phyloP scores from a whole-genome alignment of 2,329 filamentous ascomycete species.

The Botrytis cinerea region DNA sequence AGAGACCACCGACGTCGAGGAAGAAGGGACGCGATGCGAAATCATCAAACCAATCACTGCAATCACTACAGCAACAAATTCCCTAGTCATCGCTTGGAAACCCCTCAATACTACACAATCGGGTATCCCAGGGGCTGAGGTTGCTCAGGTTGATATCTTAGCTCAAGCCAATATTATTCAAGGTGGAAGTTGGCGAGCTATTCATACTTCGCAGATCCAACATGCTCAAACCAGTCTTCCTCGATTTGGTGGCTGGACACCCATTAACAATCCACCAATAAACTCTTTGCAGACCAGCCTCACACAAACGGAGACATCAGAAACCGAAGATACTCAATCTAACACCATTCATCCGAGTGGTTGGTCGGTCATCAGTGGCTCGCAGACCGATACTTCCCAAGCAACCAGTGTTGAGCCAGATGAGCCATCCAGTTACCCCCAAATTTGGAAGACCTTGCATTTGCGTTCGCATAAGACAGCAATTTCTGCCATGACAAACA shows the following conservation, averaged over 20 bases:
- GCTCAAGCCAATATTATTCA: background rate
- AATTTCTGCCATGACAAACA: background rate
- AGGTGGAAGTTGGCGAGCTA: background rate
- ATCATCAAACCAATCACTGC: background rate
- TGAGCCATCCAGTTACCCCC: background rate
- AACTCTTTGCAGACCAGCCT: background rate
- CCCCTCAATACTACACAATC: background rate
- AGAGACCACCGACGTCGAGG: background rate
- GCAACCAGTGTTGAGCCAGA: background rate
- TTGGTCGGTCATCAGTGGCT: background rate
- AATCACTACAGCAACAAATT: background rate
- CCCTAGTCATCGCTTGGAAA: background rate
- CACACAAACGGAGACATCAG: background rate
- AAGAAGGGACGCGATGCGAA: background rate
- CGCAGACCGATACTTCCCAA: constrained; percentile 1
- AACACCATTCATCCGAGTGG: background rate
- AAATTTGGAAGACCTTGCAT: background rate
- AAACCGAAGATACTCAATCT: background rate
- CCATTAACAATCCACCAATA: background rate
- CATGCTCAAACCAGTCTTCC: too few species aligned
- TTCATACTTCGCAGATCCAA: background rate
- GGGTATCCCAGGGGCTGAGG: background rate
- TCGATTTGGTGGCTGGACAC: background rate
- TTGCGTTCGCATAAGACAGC: background rate
- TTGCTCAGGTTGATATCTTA: background rate